These are phyloP conservation scores for Kitagawia praeruptora DNA, from an alignment of 129 eudicot species.

Conservation along the genomic window DNA sequence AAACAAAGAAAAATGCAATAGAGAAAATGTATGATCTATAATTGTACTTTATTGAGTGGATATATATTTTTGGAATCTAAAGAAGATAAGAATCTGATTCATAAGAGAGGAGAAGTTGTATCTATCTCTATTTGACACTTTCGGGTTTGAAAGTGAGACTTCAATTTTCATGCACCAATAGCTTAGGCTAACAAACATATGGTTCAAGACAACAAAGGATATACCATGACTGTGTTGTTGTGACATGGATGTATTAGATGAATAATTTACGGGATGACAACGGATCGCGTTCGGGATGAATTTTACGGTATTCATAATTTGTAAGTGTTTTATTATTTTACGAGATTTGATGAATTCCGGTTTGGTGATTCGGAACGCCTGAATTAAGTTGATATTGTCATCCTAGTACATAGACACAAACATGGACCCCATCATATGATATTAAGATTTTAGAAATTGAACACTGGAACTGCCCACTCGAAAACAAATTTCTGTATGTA, in stretches of 20 bases:
- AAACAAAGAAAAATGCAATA: background rate
- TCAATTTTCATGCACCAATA: conserved; percentile 18
- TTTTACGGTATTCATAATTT: no score
- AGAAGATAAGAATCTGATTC: background rate
- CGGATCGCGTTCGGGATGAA: no score
- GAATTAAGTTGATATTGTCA: no score
- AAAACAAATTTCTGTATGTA: no score
- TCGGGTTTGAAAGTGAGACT: conserved; percentile 17
- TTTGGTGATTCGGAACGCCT: no score
- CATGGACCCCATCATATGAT: no score
- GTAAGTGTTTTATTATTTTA: no score
- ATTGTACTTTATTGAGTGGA: background rate
- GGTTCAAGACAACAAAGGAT: conserved; percentile 20
- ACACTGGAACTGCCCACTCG: no score
- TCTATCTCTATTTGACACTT: background rate
- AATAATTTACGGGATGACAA: no score
- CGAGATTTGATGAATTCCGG: no score
- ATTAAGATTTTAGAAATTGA: no score
- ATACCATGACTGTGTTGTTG: background rate
- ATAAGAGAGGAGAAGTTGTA: background rate
- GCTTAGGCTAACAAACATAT: conserved; percentile 24
- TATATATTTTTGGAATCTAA: background rate
- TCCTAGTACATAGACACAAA: no score
- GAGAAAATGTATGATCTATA: background rate
- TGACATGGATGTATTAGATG: background rate